These are phyloP conservation scores for Pistacia atlantica DNA, from an alignment of 345 rosid species.

Conservation along the genomic window DNA sequence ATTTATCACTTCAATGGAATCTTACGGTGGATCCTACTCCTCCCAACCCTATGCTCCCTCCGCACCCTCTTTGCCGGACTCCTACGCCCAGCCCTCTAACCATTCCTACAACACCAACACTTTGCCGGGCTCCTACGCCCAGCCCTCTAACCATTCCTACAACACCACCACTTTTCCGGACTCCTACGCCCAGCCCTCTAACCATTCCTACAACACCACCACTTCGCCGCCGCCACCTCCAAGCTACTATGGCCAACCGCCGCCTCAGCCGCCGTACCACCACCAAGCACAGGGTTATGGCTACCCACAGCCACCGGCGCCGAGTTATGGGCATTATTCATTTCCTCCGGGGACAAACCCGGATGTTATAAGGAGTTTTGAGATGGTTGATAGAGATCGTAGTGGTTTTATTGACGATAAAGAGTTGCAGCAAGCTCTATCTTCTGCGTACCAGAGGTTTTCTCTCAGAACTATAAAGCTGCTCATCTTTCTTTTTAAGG, in stretches of 20 bases:
- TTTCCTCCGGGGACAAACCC: slow-evolving; percentile 59
- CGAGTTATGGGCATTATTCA: slow-evolving; percentile 29
- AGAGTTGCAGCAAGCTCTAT: slow-evolving; percentile 61
- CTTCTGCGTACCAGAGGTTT: slow-evolving; percentile 52
- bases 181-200: too few species aligned
- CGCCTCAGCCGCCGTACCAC: background rate
- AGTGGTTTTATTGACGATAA: slow-evolving; percentile 67
- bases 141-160: too few species aligned
- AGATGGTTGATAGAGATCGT: slow-evolving; percentile 61
- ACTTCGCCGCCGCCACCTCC: background rate
- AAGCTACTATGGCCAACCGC: slow-evolving; percentile 23
- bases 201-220: too few species aligned
- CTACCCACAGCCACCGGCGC: background rate
- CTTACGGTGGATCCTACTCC: slow-evolving; percentile 9
- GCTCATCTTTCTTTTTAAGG: slow-evolving; percentile 69
- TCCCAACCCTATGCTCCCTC: slow-evolving; percentile 44
- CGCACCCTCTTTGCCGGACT: slow-evolving; percentile 49
- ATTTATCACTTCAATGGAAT: slow-evolving; percentile 20
- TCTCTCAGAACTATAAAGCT: slow-evolving; percentile 51
- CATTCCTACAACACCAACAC: slow-evolving; percentile 20
- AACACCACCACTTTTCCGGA: background rate
- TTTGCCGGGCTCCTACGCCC: background rate
- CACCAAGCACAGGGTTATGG: background rate
- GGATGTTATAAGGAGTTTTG: slow-evolving; percentile 54
- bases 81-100: slow-evolving; percentile 14